Percentiles rank a stretch among this genome's conserved stretches.
Evolutionary conservation across 192 early-diverging fungal genomes (phyloP).

Genomic region (Backusella psychrophila): DNA sequence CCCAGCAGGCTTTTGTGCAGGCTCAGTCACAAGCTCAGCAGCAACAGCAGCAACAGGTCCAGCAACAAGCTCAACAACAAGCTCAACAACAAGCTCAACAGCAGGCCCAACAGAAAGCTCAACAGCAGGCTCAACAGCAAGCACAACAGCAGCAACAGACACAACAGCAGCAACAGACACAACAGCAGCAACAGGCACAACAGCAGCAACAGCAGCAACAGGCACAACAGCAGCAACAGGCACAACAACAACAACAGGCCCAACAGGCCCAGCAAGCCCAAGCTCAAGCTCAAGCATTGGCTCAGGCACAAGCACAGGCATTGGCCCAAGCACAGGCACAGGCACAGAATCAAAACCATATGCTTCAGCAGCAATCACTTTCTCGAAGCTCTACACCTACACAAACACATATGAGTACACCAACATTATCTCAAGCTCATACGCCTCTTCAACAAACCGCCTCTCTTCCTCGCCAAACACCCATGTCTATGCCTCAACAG

Average conservation of each 20-base stretch:
- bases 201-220: slow-evolving; percentile 17
- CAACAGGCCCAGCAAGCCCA: slow-evolving; percentile 28
- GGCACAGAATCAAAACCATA: neutral
- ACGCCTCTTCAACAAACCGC: slow-evolving; percentile 13
- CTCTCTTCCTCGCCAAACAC: neutral
- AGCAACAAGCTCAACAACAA: neutral
- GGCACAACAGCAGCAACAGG: slow-evolving; percentile 15
- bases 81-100: slow-evolving; percentile 15
- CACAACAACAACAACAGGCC: slow-evolving; percentile 20
- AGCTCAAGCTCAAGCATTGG: slow-evolving; percentile 1
- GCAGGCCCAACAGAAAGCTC: slow-evolving; percentile 26
- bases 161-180: too few relatives aligned
- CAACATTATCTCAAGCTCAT: slow-evolving; percentile 9
- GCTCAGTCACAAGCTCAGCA: neutral
- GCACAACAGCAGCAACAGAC: slow-evolving; percentile 1
- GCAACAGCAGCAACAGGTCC: neutral
- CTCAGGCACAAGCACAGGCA: slow-evolving; percentile 10
- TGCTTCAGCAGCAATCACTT: neutral
- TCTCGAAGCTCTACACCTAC: slow-evolving; percentile 13
- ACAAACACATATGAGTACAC: slow-evolving; percentile 17
- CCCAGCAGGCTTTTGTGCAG: slow-evolving; percentile 5
- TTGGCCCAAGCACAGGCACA: slow-evolving; percentile 6
- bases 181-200: slow-evolving; percentile 23
- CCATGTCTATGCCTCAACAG: neutral
- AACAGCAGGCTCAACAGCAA: slow-evolving; percentile 22